Percentiles rank a stretch among this genome's conserved stretches.
Conservation (phyloP, 139 green algal genomes). For the Eudorina sp. region DNA sequence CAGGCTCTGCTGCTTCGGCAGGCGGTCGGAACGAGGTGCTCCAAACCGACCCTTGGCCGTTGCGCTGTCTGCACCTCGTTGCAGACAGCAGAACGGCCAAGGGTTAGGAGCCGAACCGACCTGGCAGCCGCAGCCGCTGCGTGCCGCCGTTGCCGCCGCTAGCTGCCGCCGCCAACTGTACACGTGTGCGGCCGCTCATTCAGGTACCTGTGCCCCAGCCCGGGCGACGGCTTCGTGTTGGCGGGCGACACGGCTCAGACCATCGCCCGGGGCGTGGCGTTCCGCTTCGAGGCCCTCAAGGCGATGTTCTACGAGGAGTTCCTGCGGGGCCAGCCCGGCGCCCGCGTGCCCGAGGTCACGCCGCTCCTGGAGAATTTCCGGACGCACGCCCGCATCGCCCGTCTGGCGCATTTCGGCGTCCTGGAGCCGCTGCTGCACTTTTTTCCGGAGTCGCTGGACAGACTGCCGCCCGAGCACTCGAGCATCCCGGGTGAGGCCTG, state of each 20-base stretch:
- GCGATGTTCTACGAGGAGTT: conserved; percentile 31
- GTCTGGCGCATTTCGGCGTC: conserved; percentile 52
- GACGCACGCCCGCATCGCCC: conserved; percentile 58
- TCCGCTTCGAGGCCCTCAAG: conserved; percentile 62
- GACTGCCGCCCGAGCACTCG: conserved; percentile 52
- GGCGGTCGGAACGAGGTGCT: no score
- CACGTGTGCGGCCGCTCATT: not conserved
- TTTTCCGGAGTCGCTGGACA: conserved; percentile 60
- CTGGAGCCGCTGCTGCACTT: conserved; percentile 59
- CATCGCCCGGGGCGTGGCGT: conserved; percentile 62
- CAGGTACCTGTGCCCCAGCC: conserved; percentile 33
- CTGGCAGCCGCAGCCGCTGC: no score
- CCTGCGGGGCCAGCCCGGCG: not conserved
- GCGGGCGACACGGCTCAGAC: conserved; percentile 73
- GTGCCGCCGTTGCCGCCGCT: no score
- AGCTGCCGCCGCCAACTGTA: no score
- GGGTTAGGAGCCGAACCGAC: no score
- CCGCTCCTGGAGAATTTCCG: conserved; percentile 52
- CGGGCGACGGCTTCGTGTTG: conserved; percentile 46
- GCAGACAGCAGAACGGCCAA: no score
- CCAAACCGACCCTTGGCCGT: no score
- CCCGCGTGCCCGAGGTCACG: conserved; percentile 1
- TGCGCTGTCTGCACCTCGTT: no score
- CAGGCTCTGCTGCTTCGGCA: no score
- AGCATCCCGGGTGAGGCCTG: not conserved